phyloP scores from a whole-genome alignment of 192 early-diverging fungal genomes.

The Linnemannia schmuckeri region DNA sequence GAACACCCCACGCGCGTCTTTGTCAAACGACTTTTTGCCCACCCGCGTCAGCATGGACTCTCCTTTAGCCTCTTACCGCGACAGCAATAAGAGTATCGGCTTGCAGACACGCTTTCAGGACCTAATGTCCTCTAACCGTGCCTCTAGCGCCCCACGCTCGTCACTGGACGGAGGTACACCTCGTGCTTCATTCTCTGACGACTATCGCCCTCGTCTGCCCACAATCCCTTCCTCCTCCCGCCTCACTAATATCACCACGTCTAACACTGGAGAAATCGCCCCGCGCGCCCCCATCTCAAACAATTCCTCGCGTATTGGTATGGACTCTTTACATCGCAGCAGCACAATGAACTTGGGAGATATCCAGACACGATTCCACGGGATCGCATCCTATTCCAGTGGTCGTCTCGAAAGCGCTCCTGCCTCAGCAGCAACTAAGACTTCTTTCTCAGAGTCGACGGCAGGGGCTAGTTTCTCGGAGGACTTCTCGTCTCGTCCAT shows the following conservation, averaged over 20 bases:
- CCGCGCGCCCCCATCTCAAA: not conserved
- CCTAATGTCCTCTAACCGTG: not conserved
- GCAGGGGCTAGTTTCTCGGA: slow-evolving; percentile 23
- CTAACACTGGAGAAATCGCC: not conserved
- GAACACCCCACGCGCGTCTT: not conserved
- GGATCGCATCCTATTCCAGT: not conserved
- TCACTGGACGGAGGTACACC: not conserved
- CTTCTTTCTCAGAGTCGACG: not conserved
- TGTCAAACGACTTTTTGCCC: not conserved
- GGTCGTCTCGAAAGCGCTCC: not conserved
- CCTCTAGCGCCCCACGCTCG: not conserved
- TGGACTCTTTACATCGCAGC: not conserved
- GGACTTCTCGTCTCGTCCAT: not conserved
- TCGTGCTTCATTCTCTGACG: not conserved
- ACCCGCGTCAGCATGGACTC: slow-evolving; percentile 15
- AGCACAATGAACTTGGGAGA: not conserved
- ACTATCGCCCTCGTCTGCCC: not conserved
- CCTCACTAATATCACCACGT: not conserved
- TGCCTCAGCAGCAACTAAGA: not conserved
- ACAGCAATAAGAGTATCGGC: not conserved
- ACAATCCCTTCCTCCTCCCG: not conserved
- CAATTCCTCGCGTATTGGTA: not conserved
- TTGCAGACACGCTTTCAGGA: not conserved
- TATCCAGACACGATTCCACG: slow-evolving; percentile 5
- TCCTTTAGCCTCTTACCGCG: not conserved